A percentile compares a stretch with the other conserved stretches of the same genome.
Conservation (phyloP, 2,329 filamentous ascomycete genomes). For the Ilyonectria sp. region DNA sequence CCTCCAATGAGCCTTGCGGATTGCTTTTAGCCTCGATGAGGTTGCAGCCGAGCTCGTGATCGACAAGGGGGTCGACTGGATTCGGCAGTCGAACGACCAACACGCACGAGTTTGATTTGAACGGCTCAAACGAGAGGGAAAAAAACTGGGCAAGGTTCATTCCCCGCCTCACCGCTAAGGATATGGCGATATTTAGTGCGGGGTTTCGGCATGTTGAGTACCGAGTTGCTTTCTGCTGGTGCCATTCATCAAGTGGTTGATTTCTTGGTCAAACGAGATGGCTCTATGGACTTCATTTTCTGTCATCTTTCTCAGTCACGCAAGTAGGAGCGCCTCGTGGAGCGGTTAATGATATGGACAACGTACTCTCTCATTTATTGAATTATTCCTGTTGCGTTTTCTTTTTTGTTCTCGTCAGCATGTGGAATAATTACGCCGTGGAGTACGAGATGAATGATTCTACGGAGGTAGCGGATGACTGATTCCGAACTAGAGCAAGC, state of each 20-base stretch:
- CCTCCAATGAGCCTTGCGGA: constrained; percentile 10
- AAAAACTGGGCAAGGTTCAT: background rate
- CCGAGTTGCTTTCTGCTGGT: background rate
- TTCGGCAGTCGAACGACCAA: background rate
- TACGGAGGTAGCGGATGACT: no score
- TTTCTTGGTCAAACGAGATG: background rate
- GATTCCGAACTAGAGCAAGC: no score
- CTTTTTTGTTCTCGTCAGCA: no score
- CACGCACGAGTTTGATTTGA: constrained; percentile 1
- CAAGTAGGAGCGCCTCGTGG: no score
- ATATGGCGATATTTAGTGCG: background rate
- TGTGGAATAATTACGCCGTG: no score
- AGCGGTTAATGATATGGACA: no score
- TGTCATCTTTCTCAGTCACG: no score
- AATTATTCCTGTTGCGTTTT: no score
- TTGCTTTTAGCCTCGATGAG: constrained; percentile 18
- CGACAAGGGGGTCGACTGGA: constrained; percentile 16
- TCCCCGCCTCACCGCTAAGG: constrained; percentile 6
- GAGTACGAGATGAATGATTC: no score
- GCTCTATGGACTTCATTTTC: no score
- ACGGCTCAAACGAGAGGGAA: background rate
- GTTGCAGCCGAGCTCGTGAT: constrained; percentile 11
- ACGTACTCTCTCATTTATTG: no score
- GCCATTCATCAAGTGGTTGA: background rate
- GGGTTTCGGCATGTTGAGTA: constrained; percentile 1